Evolutionary conservation across 164 flowering plant species (phyloP).

Genomic region (Kalanchoe fedtschenkoi): DNA sequence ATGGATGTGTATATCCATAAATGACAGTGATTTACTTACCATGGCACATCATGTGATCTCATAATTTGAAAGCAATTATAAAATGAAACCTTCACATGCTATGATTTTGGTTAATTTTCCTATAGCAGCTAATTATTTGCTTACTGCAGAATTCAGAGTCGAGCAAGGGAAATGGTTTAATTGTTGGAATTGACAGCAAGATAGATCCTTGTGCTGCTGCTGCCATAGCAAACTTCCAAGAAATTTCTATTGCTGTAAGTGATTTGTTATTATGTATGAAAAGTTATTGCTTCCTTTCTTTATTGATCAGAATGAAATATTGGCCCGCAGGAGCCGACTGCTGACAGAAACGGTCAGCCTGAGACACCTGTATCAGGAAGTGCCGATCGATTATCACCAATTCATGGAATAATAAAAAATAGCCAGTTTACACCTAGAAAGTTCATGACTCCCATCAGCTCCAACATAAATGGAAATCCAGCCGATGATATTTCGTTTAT

Average conservation of each 20-base stretch:
- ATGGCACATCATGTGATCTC: too few relatives aligned
- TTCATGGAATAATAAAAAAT: slow-evolving; percentile 16
- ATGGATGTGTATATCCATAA: background rate
- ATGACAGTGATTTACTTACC: background rate
- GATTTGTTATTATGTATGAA: background rate
- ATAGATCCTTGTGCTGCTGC: background rate
- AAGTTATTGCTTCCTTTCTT: background rate
- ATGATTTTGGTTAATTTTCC: background rate
- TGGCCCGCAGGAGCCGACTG: slow-evolving; percentile 31
- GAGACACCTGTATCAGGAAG: slow-evolving; percentile 6
- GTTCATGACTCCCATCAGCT: slow-evolving; percentile 55
- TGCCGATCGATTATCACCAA: slow-evolving; percentile 21
- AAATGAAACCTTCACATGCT: too few relatives aligned
- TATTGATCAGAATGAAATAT: slow-evolving; percentile 19
- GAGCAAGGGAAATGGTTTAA: background rate
- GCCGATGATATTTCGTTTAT: slow-evolving; percentile 19
- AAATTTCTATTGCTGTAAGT: background rate
- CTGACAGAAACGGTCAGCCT: slow-evolving; percentile 14
- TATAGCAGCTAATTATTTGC: background rate
- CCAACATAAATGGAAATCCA: slow-evolving; percentile 19
- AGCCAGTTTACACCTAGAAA: slow-evolving; percentile 36
- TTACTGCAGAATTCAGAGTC: background rate
- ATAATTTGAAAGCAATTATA: too few relatives aligned
- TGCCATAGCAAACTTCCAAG: slow-evolving; percentile 1
- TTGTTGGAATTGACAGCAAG: background rate